Percentiles rank a stretch among this genome's conserved stretches.
Evolutionary conservation across 345 rosid species (phyloP).

Genomic region (Brassica rapa): DNA sequence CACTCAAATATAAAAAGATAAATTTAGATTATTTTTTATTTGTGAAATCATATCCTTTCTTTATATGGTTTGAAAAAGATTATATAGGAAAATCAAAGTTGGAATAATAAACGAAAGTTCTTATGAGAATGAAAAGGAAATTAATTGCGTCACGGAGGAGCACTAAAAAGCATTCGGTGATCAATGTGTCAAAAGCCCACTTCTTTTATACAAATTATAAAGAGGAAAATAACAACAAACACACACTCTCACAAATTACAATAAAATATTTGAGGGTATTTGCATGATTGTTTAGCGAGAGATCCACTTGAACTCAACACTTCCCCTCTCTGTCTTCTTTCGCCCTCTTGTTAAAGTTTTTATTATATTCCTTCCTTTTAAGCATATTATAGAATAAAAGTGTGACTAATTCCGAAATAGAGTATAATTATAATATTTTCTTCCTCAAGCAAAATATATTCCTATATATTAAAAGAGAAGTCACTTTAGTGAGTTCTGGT

Average conservation of each 20-base stretch:
- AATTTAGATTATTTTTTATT: not conserved
- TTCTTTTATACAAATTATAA: conserved; percentile 30
- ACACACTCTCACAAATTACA: not conserved
- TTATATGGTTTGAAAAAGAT: conserved; percentile 26
- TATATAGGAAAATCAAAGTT: conserved; percentile 12
- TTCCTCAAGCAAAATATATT: not conserved
- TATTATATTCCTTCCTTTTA: not conserved
- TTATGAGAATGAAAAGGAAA: conserved; percentile 37
- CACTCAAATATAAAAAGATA: conserved; percentile 9
- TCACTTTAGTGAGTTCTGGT: too few relatives aligned
- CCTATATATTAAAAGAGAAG: too few relatives aligned
- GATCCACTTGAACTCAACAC: conserved; percentile 30
- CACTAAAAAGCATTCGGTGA: conserved; percentile 58
- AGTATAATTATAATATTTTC: not conserved
- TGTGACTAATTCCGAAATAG: not conserved
- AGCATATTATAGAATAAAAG: not conserved
- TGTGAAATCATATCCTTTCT: conserved; percentile 10
- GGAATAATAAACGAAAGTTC: conserved; percentile 14
- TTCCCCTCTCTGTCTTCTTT: conserved; percentile 14
- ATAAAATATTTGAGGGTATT: conserved; percentile 10
- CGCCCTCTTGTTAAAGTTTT: not conserved
- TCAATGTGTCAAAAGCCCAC: conserved; percentile 57
- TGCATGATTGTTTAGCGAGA: conserved; percentile 38
- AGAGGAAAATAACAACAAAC: conserved; percentile 27
- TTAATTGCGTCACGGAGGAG: conserved; percentile 46